Conservation (phyloP, 306 rosid genomes). For the Lathyrus oleraceus region DNA sequence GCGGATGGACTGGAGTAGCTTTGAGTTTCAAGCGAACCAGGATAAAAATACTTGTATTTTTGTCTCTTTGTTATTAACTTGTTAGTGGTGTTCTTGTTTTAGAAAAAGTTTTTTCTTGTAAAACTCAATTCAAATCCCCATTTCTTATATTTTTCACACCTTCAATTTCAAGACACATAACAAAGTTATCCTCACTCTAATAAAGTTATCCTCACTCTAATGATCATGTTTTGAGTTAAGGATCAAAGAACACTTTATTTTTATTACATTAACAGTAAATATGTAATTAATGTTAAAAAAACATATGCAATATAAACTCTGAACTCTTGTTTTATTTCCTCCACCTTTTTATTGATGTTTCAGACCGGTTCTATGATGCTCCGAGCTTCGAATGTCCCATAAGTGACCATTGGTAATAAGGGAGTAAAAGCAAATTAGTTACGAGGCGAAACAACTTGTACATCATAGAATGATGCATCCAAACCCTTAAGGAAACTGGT, state of each 20-base stretch:
- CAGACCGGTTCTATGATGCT: constrained; percentile 92
- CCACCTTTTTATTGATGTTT: constrained; percentile 82
- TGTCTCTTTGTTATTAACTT: too few relatives aligned
- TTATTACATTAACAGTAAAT: too few relatives aligned
- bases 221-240: constrained; percentile 12
- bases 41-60: too few relatives aligned
- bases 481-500: constrained; percentile 85
- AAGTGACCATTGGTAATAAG: constrained; percentile 86
- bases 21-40: too few relatives aligned
- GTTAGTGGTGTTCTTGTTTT: too few relatives aligned
- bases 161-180: constrained; percentile 24
- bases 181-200: too few relatives aligned
- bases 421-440: constrained; percentile 97
- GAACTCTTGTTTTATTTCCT: background rate
- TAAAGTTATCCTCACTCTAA: constrained; percentile 16
- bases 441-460: constrained; percentile 86
- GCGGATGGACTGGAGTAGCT: too few relatives aligned
- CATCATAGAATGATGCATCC: constrained; percentile 80
- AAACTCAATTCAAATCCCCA: too few relatives aligned
- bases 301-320: too few relatives aligned
- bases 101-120: too few relatives aligned
- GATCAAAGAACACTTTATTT: background rate
- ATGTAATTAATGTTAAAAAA: too few relatives aligned
- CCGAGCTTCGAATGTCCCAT: constrained; percentile 96
- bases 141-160: too few relatives aligned